A percentile compares a stretch with the other conserved stretches of the same genome.
Conservation (phyloP, 2,329 filamentous ascomycete species). For the Colletotrichum sp. region DNA sequence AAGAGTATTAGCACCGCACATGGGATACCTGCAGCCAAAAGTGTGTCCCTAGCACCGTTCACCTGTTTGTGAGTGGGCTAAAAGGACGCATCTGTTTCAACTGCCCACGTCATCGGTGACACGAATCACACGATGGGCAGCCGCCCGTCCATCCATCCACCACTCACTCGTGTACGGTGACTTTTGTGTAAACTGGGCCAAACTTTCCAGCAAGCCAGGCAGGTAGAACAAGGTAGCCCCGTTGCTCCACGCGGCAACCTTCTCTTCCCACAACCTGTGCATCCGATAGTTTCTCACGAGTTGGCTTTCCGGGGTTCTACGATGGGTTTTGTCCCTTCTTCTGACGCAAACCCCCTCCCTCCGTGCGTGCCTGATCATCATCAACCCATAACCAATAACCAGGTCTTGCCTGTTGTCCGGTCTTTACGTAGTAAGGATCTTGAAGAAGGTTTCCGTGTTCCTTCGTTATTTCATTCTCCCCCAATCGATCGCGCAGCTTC, state of each 20-base stretch:
- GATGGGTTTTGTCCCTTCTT: neutral
- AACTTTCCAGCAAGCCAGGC: neutral
- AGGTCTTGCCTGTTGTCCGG: neutral
- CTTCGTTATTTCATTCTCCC: neutral
- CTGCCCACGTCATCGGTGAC: neutral
- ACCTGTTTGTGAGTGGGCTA: neutral
- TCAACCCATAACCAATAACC: neutral
- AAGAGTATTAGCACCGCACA: neutral
- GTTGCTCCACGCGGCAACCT: neutral
- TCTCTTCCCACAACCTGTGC: neutral
- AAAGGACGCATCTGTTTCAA: neutral
- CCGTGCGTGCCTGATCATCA: slow-evolving; percentile 17
- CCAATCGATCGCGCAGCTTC: neutral
- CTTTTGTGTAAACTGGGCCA: neutral
- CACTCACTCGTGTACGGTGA: neutral
- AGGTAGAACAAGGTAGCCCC: neutral
- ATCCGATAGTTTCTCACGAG: neutral
- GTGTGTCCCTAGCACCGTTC: too few relatives aligned
- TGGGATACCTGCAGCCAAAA: too few relatives aligned
- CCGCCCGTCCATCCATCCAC: neutral
- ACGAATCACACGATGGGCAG: neutral
- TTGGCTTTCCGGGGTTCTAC: neutral
- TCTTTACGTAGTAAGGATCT: neutral
- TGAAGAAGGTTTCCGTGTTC: neutral
- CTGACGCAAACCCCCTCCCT: slow-evolving; percentile 4